Evolutionary conservation across 768 basidiomycete species (phyloP).

Genomic region (Daedaleopsis nitida): DNA sequence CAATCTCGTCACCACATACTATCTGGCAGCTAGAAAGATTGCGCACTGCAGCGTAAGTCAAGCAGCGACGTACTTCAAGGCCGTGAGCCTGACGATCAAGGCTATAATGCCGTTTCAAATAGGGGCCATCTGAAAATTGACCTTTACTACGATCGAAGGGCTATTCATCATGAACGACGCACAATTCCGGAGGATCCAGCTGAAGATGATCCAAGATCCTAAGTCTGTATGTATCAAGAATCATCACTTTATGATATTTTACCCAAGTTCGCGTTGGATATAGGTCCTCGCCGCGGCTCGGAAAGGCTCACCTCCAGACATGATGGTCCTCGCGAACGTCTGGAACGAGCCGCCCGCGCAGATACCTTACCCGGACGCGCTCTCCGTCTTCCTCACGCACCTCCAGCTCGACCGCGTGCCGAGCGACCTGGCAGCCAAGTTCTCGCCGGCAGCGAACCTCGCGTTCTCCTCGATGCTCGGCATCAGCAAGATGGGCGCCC

Average conservation of each 20-base stretch:
- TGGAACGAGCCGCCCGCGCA: conserved; percentile 26
- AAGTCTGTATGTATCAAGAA: background rate
- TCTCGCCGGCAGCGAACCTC: conserved; percentile 23
- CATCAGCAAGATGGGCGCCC: conserved; percentile 32
- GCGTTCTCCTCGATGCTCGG: conserved; percentile 39
- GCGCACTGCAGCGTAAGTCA: too few species aligned
- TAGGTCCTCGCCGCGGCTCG: conserved; percentile 22
- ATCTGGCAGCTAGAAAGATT: too few species aligned
- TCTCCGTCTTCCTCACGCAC: conserved; percentile 35
- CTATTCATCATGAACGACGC: background rate
- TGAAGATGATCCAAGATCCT: background rate
- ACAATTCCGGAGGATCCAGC: background rate
- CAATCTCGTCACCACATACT: too few species aligned
- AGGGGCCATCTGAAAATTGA: too few species aligned
- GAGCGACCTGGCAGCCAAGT: background rate
- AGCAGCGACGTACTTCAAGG: too few species aligned
- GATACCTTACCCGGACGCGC: conserved; percentile 25
- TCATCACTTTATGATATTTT: too few species aligned
- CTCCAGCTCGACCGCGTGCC: conserved; percentile 27
- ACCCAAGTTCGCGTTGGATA: too few species aligned
- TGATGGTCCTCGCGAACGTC: conserved; percentile 27
- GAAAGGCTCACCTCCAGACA: conserved; percentile 17
- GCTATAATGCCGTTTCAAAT: too few species aligned
- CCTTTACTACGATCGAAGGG: too few species aligned
- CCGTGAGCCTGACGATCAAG: too few species aligned